These are phyloP conservation scores for Epithemia pelagica DNA, from an alignment of 108 stramenopile genomes.

Conservation along the genomic window DNA sequence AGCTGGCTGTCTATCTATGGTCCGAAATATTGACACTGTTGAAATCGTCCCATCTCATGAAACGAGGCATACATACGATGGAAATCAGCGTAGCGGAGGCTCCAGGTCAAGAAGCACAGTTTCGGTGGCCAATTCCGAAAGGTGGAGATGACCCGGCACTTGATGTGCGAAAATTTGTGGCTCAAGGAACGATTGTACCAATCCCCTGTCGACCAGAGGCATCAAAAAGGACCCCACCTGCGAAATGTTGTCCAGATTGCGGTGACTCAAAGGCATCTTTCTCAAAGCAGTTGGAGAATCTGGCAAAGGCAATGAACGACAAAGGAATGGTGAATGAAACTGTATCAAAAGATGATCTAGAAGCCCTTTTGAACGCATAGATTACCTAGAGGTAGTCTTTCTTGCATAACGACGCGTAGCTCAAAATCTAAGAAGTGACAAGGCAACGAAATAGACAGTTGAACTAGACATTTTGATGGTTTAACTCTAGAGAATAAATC, in stretches of 20 bases:
- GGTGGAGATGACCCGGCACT: slow-evolving; percentile 7
- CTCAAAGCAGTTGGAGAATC: slow-evolving; percentile 19
- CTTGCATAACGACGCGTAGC: too few relatives aligned
- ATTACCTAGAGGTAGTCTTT: too few relatives aligned
- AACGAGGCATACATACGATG: slow-evolving; percentile 78
- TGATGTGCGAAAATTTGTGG: slow-evolving; percentile 35
- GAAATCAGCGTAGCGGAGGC: slow-evolving; percentile 88
- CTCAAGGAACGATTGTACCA: slow-evolving; percentile 25
- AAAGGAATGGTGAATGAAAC: slow-evolving; percentile 2
- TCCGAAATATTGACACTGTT: slow-evolving; percentile 53
- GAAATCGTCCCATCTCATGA: slow-evolving; percentile 47
- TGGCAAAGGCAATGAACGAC: slow-evolving; percentile 29
- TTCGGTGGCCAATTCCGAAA: slow-evolving; percentile 50
- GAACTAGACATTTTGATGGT: too few relatives aligned
- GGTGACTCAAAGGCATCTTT: slow-evolving; percentile 9
- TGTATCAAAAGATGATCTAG: slow-evolving; percentile 52
- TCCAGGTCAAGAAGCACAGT: slow-evolving; percentile 78
- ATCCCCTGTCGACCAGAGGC: slow-evolving; percentile 26
- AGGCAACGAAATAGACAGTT: too few relatives aligned
- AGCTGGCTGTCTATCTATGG: slow-evolving; percentile 86
- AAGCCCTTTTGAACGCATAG: slow-evolving; percentile 46
- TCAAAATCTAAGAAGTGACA: too few relatives aligned
- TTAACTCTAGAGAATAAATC: too few relatives aligned
- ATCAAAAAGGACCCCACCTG: neutral
- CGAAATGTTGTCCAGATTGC: slow-evolving; percentile 7